Percentiles rank a stretch among this genome's conserved stretches.
Evolutionary conservation across 768 basidiomycete genomes (phyloP).

Genomic region (Mycena indigotica): DNA sequence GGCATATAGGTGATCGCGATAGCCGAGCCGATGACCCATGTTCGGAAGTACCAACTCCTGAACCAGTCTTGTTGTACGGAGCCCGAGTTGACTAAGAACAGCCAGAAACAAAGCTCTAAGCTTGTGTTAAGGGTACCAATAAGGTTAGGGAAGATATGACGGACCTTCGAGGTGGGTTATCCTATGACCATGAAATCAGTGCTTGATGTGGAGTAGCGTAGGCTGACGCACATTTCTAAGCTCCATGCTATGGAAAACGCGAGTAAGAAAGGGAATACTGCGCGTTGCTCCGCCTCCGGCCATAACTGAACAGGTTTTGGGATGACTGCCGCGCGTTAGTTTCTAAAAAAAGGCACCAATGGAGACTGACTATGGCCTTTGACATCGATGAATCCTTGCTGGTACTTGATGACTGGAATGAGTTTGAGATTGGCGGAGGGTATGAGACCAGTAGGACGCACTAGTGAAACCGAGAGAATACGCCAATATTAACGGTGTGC

Average conservation of each 20-base stretch:
- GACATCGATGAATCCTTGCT: slow-evolving; percentile 57
- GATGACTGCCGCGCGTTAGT: slow-evolving; percentile 45
- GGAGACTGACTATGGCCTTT: slow-evolving; percentile 47
- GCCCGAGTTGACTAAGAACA: slow-evolving; percentile 74
- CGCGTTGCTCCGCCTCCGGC: slow-evolving; percentile 44
- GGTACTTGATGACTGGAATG: slow-evolving; percentile 62
- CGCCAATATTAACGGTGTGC: slow-evolving; percentile 58
- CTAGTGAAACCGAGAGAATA: slow-evolving; percentile 63
- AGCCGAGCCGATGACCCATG: slow-evolving; percentile 68
- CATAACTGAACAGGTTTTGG: slow-evolving; percentile 67
- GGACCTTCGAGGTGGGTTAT: slow-evolving; percentile 80
- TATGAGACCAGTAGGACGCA: neutral
- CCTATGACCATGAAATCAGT: slow-evolving; percentile 37
- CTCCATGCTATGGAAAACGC: slow-evolving; percentile 69
- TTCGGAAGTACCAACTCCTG: slow-evolving; percentile 69
- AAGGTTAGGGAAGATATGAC: neutral
- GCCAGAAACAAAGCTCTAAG: slow-evolving; percentile 83
- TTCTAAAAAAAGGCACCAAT: too few species aligned
- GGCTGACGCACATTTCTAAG: slow-evolving; percentile 65
- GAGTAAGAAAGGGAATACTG: slow-evolving; percentile 68
- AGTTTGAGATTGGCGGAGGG: neutral
- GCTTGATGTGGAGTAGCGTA: neutral
- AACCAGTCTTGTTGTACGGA: slow-evolving; percentile 76
- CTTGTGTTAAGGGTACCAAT: slow-evolving; percentile 9
- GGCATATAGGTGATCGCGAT: slow-evolving; percentile 70